Evolutionary conservation across 176 grass and related monocot genomes (phyloP).

Genomic region (Triticum monococcum): DNA sequence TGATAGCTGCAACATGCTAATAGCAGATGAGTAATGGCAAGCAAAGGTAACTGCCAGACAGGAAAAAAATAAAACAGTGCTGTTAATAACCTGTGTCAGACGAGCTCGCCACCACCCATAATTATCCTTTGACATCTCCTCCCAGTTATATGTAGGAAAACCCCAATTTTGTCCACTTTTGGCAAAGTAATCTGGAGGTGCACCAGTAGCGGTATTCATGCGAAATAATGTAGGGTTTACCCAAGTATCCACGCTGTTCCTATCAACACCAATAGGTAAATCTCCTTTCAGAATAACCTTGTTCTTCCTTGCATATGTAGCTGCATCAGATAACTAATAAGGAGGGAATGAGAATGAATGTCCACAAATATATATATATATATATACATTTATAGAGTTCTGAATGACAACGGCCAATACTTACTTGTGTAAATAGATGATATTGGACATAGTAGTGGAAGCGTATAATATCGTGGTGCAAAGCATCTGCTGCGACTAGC

Average conservation of each 20-base stretch:
- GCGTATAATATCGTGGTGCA: slow-evolving; percentile 82
- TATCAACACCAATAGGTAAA: slow-evolving; percentile 98
- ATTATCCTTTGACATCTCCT: slow-evolving; percentile 99
- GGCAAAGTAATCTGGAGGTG: slow-evolving; percentile 98
- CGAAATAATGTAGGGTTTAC: slow-evolving; percentile 94
- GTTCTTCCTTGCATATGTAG: slow-evolving; percentile 86
- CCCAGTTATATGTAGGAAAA: slow-evolving; percentile 99
- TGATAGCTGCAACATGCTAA: slow-evolving; percentile 65
- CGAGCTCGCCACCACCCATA: slow-evolving; percentile 97
- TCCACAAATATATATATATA: background rate
- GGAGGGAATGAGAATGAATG: slow-evolving; percentile 23
- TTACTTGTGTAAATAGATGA: slow-evolving; percentile 98
- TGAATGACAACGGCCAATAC: slow-evolving; percentile 39
- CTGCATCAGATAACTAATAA: slow-evolving; percentile 82
- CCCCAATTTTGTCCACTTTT: slow-evolving; percentile 99
- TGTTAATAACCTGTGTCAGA: slow-evolving; percentile 77
- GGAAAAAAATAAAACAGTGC: background rate
- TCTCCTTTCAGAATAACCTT: slow-evolving; percentile 97
- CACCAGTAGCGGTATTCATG: slow-evolving; percentile 96
- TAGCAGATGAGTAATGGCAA: slow-evolving; percentile 31
- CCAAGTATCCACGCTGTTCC: slow-evolving; percentile 99
- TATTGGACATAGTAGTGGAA: slow-evolving; percentile 99
- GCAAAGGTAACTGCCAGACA: slow-evolving; percentile 29
- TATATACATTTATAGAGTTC: background rate
- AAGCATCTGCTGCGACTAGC: slow-evolving; percentile 64